Percentiles rank a stretch among this genome's conserved stretches.
Evolutionary conservation across 106 monocot species (phyloP).

Genomic region (Phalaenopsis equestris): DNA sequence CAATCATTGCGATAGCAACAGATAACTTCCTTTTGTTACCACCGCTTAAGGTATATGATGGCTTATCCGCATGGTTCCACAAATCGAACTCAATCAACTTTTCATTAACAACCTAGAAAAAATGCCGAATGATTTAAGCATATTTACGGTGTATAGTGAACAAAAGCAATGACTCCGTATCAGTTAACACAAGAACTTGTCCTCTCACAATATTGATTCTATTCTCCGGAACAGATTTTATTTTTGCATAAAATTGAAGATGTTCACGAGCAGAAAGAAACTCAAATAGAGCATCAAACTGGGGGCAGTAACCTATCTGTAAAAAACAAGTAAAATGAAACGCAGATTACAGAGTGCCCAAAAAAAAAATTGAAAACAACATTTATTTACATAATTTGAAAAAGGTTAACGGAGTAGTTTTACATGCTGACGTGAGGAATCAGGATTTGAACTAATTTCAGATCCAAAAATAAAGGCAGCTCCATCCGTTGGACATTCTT

Average conservation of each 20-base stretch:
- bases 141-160: background rate
- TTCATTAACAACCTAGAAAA: slow-evolving; percentile 62
- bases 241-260: slow-evolving; percentile 86
- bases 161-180: background rate
- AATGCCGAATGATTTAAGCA: slow-evolving; percentile 1
- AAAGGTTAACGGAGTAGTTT: background rate
- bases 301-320: slow-evolving; percentile 95
- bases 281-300: slow-evolving; percentile 91
- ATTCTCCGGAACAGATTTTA: slow-evolving; percentile 64
- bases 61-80: slow-evolving; percentile 69
- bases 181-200: background rate
- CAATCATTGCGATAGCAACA: slow-evolving; percentile 97
- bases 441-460: slow-evolving; percentile 61
- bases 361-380: background rate
- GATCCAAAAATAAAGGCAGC: slow-evolving; percentile 85
- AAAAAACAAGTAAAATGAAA: slow-evolving; percentile 5
- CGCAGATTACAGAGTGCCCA: background rate
- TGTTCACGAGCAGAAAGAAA: slow-evolving; percentile 77
- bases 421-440: slow-evolving; percentile 63
- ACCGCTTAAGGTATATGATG: slow-evolving; percentile 82
- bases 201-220: slow-evolving; percentile 42
- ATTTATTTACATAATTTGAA: background rate
- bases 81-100: slow-evolving; percentile 82
- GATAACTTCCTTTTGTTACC: slow-evolving; percentile 93
- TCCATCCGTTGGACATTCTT: slow-evolving; percentile 78